Conservation (phyloP, 768 basidiomycete species). For the Mycena epipterygia region DNA sequence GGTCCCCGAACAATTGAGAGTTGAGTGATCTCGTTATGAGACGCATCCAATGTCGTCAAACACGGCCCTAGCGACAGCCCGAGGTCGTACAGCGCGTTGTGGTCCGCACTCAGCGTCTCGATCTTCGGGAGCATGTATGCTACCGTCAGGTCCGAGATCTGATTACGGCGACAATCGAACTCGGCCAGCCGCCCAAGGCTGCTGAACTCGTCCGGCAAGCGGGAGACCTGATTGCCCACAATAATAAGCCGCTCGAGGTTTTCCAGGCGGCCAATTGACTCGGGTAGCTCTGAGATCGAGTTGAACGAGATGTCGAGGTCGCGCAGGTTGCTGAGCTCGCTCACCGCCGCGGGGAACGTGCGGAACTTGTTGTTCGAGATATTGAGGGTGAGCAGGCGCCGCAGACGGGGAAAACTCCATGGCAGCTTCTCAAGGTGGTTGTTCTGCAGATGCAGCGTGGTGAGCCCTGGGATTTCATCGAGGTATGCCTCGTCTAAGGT, state of each 20-base stretch:
- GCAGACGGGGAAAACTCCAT: constrained; percentile 84
- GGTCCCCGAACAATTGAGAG: constrained; percentile 73
- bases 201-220: constrained; percentile 74
- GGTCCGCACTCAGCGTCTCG: constrained; percentile 78
- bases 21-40: constrained; percentile 91
- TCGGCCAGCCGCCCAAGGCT: constrained; percentile 71
- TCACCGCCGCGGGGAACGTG: constrained; percentile 79
- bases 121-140: constrained; percentile 80
- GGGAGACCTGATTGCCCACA: constrained; percentile 87
- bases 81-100: constrained; percentile 86
- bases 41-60: constrained; percentile 77
- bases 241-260: constrained; percentile 81
- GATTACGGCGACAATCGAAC: constrained; percentile 91
- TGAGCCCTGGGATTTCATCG: constrained; percentile 79
- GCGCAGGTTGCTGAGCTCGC: constrained; percentile 76
- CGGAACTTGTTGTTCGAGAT: constrained; percentile 97
- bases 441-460: constrained; percentile 84
- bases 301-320: constrained; percentile 98
- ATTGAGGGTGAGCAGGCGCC: constrained; percentile 82
- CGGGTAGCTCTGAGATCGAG: constrained; percentile 83
- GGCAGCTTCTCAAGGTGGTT: constrained; percentile 92
- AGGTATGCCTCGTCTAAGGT: constrained; percentile 91
- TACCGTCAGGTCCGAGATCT: constrained; percentile 79
- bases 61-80: constrained; percentile 81
- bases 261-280: constrained; percentile 78